These are phyloP conservation scores for Magnolia changhungtana DNA, from an alignment of 164 flowering plant genomes.

Conservation along the genomic window DNA sequence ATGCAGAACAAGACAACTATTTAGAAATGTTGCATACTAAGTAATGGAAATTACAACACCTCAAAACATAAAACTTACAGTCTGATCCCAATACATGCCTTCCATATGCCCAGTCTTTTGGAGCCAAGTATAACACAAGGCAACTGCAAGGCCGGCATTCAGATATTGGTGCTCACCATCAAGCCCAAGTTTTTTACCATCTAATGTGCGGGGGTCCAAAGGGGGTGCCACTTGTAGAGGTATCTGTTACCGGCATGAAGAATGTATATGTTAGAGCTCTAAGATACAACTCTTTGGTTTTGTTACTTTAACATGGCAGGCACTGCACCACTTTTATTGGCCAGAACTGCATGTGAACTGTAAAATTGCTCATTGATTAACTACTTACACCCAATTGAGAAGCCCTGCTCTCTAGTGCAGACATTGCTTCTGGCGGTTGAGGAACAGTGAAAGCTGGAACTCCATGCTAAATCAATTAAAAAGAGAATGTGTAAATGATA, in stretches of 20 bases:
- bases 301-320: not conserved
- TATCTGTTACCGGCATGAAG: conserved; percentile 45
- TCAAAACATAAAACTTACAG: conserved; percentile 42
- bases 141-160: conserved; percentile 92
- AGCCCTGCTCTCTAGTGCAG: conserved; percentile 72
- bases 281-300: not conserved
- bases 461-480: conserved; percentile 43
- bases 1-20: conserved; percentile 2
- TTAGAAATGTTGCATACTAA: conserved; percentile 1
- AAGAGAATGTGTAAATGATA: not conserved
- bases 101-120: conserved; percentile 67
- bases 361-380: not conserved
- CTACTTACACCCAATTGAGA: conserved; percentile 66
- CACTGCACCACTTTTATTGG: conserved; percentile 1
- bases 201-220: conserved; percentile 58
- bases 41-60: not conserved
- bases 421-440: conserved; percentile 97
- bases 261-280: conserved; percentile 1
- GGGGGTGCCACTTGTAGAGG: conserved; percentile 67
- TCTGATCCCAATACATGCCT: conserved; percentile 36
- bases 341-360: not conserved
- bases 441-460: conserved; percentile 92
- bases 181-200: conserved; percentile 76
- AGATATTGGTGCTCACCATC: conserved; percentile 83
- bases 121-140: conserved; percentile 74